phyloP scores from a whole-genome alignment of 176 grass and related monocot species.

The Oryza punctata region DNA sequence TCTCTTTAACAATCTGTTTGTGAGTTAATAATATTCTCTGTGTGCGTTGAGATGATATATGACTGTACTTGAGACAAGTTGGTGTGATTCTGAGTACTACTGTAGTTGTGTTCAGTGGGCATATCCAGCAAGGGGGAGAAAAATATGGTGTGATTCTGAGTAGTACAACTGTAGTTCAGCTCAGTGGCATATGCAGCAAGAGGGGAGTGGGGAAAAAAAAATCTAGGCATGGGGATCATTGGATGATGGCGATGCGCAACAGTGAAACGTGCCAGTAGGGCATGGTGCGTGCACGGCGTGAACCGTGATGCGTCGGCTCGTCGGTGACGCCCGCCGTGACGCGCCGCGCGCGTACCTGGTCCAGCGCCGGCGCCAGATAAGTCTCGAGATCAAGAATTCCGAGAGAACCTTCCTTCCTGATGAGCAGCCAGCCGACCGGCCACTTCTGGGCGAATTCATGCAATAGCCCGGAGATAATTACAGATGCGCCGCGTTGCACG shows the following conservation, averaged over 20 bases:
- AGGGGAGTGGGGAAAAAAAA: background rate
- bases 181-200: too few species aligned
- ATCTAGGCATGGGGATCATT: background rate
- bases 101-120: background rate
- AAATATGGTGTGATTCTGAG: background rate
- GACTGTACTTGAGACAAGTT: background rate
- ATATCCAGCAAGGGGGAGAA: background rate
- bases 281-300: background rate
- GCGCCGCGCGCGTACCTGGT: background rate
- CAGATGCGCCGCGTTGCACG: background rate
- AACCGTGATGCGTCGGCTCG: background rate
- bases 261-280: slow-evolving; percentile 2
- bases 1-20: background rate
- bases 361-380: background rate
- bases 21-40: background rate
- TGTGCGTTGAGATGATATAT: background rate
- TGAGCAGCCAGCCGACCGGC: background rate
- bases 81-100: background rate
- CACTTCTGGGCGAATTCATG: background rate
- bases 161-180: too few species aligned
- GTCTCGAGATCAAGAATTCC: background rate
- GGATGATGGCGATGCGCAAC: background rate
- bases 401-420: slow-evolving; percentile 1
- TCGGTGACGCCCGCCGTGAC: slow-evolving; percentile 34
- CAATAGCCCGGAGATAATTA: background rate